A percentile compares a stretch with the other conserved stretches of the same genome.
Conservation (phyloP, 192 early-diverging fungal species). For the Podila verticillata region DNA sequence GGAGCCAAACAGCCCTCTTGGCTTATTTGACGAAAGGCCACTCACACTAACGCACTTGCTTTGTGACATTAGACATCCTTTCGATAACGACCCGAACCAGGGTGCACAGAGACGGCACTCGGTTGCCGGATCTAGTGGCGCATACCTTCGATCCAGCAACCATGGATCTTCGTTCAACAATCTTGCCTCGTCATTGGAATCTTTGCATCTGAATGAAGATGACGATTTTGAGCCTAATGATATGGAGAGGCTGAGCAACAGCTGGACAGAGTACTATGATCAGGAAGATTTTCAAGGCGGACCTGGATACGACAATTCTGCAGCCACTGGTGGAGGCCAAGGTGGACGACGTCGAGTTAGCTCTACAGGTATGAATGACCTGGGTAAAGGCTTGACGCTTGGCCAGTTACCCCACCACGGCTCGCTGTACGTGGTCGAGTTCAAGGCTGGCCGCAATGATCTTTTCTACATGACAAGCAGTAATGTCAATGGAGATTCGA, state of each 20-base stretch:
- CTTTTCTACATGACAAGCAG: constrained; percentile 79
- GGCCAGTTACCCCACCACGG: constrained; percentile 56
- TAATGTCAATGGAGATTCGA: constrained; percentile 18
- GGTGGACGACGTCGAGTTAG: neutral
- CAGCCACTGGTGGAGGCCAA: neutral
- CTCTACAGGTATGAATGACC: constrained; percentile 41
- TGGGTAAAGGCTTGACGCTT: constrained; percentile 59
- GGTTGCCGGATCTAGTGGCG: constrained; percentile 53
- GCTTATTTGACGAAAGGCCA: neutral
- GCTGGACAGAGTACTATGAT: constrained; percentile 55
- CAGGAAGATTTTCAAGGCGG: constrained; percentile 18
- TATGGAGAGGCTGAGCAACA: constrained; percentile 25
- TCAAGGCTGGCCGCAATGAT: constrained; percentile 89
- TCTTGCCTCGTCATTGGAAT: constrained; percentile 45
- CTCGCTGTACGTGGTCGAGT: constrained; percentile 85
- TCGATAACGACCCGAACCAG: constrained; percentile 12
- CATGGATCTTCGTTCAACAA: constrained; percentile 23
- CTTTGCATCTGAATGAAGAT: constrained; percentile 33
- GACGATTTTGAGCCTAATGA: constrained; percentile 10
- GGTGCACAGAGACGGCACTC: constrained; percentile 59
- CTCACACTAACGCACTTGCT: neutral
- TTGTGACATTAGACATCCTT: constrained; percentile 2
- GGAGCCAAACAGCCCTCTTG: neutral
- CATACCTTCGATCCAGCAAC: constrained; percentile 39
- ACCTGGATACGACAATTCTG: neutral